Base-by-base conservation (phyloP, 1,284 basidiomycete genomes). In the Apiotrichum domesticum region DNA sequence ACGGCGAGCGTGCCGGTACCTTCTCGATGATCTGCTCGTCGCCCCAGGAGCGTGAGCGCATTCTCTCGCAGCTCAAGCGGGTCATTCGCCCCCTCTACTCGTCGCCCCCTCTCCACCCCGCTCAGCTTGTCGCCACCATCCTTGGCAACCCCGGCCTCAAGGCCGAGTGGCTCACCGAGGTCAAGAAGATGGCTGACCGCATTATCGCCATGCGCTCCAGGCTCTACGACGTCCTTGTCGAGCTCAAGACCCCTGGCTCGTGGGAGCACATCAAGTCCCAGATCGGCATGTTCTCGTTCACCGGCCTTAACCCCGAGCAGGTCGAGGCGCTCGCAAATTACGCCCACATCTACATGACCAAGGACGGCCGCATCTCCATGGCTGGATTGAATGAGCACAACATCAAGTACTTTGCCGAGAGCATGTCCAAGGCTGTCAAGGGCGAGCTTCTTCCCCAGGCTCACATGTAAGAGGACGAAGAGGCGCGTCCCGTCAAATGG, bases 31-130 rank as follows among this genome's bases (percentile, higher is more conserved):
- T 87, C 46, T 84, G 84, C 46, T 76, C 79, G 55, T 84, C 83
- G 64, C 79, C 85, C 51, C 88, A 88, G 63, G 92, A 96, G 78
- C 90, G 87, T 74, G 88, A 87, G 47, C 85, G 92, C 51, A 85
- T 95, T 49, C 85, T 91, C 75, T 90, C 87, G 74, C 96, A 98
- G 78, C 78, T 94, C 75, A 97, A 97, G 83, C 92, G 97, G 67
- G 80, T 97, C 66, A 87, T 99, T 64, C 88, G 96, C 34, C 95
- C 95, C 42, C 87, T 98, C 84, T 98, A 98, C 82, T 98, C 95
- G 59, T 97, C 96, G 81, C 96, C 95, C 52, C 95, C 96, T 34
- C 78, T 93, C 43, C 92, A 98, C 76, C 95, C 95, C 67, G 94
- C 95, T 43, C 84, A 88, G 54, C 87, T 98, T 65, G 95, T 92